These are phyloP conservation scores for Porodaedalea pini DNA, from an alignment of 1,284 basidiomycete genomes.

Conservation along the genomic window DNA sequence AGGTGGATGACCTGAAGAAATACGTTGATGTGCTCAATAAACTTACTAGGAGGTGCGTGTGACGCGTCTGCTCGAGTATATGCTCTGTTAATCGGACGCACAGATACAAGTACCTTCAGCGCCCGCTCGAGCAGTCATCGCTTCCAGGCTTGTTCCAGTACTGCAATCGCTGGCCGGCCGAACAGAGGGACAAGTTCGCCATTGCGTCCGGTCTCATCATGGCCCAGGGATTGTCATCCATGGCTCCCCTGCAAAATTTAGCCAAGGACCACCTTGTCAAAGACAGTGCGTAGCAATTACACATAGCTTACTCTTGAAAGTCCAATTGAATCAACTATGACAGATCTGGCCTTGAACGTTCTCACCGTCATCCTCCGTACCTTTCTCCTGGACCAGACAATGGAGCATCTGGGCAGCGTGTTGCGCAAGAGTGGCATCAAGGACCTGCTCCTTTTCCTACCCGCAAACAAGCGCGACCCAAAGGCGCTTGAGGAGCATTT, in stretches of 20 bases:
- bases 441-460: conserved; percentile 87
- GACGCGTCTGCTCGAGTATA: conserved; percentile 14
- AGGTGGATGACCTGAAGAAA: conserved; percentile 83
- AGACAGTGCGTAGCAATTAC: conserved; percentile 56
- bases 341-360: conserved; percentile 75
- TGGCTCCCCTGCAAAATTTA: conserved; percentile 75
- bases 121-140: conserved; percentile 84
- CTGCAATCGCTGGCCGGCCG: conserved; percentile 76
- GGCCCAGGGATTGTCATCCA: conserved; percentile 74
- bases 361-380: conserved; percentile 79
- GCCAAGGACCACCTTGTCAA: conserved; percentile 94
- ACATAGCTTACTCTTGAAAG: not conserved
- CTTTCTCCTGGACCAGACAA: conserved; percentile 75
- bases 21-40: conserved; percentile 93
- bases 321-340: not conserved
- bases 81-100: not conserved
- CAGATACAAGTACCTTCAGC: conserved; percentile 98
- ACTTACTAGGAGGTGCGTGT: conserved; percentile 80
- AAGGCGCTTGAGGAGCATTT: conserved; percentile 83
- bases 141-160: conserved; percentile 87
- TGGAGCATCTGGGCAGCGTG: conserved; percentile 78
- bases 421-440: conserved; percentile 84
- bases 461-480: conserved; percentile 71
- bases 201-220: conserved; percentile 79
- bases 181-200: conserved; percentile 79